These are phyloP conservation scores for Thalassia testudinum DNA, from an alignment of 116 monocot genomes.

Conservation along the genomic window DNA sequence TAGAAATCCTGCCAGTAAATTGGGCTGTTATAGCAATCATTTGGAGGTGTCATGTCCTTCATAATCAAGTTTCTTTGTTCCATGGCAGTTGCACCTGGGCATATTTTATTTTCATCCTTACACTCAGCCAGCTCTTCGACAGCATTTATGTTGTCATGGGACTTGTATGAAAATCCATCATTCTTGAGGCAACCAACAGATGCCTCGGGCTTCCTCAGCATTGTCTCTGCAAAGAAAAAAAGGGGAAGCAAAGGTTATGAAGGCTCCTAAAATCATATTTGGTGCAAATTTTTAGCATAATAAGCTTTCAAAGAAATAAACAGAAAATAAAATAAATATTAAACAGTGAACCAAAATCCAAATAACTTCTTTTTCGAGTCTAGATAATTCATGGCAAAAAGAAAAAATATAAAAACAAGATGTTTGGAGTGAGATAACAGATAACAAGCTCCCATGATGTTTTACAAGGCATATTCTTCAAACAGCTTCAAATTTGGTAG, in stretches of 20 bases:
- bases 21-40: constrained; percentile 30
- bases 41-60: constrained; percentile 22
- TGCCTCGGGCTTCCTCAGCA: constrained; percentile 42
- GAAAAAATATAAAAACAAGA: too few species aligned
- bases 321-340: too few species aligned
- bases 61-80: constrained; percentile 18
- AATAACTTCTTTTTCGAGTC: too few species aligned
- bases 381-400: too few species aligned
- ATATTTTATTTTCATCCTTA: constrained; percentile 19
- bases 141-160: constrained; percentile 25
- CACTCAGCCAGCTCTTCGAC: constrained; percentile 35
- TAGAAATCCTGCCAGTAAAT: constrained; percentile 36
- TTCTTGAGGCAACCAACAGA: constrained; percentile 38
- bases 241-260: background rate
- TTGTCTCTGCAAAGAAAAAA: constrained; percentile 34
- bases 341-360: too few species aligned
- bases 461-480: too few species aligned
- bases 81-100: constrained; percentile 9
- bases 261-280: too few species aligned
- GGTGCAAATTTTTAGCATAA: too few species aligned
- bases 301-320: too few species aligned
- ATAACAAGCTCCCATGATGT: too few species aligned
- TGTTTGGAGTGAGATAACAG: too few species aligned
- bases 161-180: constrained; percentile 23
- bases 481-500: too few species aligned